These are phyloP conservation scores for Pulveroboletus sp. DNA, from an alignment of 768 basidiomycete species.

Conservation along the genomic window DNA sequence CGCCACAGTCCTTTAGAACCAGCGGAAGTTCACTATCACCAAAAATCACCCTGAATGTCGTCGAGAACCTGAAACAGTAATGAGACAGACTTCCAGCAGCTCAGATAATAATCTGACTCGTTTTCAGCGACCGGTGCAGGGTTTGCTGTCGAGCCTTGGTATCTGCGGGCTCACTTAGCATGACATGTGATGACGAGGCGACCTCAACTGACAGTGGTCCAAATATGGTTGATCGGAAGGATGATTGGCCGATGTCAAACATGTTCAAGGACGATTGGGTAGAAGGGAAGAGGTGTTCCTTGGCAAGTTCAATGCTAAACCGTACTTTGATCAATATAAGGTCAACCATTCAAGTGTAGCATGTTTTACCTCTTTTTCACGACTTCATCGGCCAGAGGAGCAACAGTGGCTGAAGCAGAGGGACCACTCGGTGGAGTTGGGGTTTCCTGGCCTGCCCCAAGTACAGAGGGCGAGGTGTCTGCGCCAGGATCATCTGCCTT, in stretches of 20 bases:
- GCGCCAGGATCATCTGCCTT: constrained; percentile 1
- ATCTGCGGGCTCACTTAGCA: constrained; percentile 16
- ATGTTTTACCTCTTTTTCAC: constrained; percentile 23
- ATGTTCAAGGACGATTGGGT: constrained; percentile 18
- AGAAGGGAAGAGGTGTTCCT: constrained; percentile 46
- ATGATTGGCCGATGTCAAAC: constrained; percentile 26
- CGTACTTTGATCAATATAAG: constrained; percentile 4
- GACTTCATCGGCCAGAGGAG: constrained; percentile 15
- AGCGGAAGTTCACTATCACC: constrained; percentile 51
- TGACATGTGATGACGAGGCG: background rate
- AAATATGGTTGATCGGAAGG: constrained; percentile 59
- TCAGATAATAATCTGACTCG: constrained; percentile 18
- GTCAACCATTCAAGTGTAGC: background rate
- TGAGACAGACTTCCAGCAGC: constrained; percentile 1
- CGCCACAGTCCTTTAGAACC: constrained; percentile 37
- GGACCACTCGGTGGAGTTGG: constrained; percentile 3
- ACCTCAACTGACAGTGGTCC: constrained; percentile 51
- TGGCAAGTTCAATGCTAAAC: constrained; percentile 38
- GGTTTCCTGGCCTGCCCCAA: constrained; percentile 9
- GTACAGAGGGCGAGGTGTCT: background rate
- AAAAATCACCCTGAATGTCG: constrained; percentile 45
- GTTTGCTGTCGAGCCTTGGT: constrained; percentile 19
- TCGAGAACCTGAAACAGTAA: constrained; percentile 16
- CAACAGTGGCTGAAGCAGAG: constrained; percentile 5
- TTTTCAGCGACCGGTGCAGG: background rate